Conservation (phyloP, 192 early-diverging fungal species). For the Dispira simplex region DNA sequence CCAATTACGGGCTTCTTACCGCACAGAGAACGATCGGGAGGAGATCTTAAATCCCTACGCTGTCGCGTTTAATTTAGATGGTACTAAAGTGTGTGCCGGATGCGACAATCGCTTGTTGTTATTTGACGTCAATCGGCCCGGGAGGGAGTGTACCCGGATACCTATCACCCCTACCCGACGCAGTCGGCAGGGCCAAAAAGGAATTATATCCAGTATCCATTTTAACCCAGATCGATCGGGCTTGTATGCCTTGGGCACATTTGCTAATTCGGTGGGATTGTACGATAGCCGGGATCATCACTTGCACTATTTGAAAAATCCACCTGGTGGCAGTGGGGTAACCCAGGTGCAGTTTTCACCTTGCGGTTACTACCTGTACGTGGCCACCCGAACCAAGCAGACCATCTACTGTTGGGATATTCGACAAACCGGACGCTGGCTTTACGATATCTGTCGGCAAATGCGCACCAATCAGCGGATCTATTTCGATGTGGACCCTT, state of each 20-base stretch:
- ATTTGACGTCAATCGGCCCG: slow-evolving; percentile 53
- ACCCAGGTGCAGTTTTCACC: slow-evolving; percentile 50
- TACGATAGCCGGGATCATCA: slow-evolving; percentile 39
- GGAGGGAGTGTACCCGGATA: slow-evolving; percentile 26
- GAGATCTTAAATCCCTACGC: slow-evolving; percentile 46
- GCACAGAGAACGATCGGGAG: slow-evolving; percentile 45
- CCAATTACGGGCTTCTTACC: slow-evolving; percentile 47
- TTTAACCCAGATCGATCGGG: slow-evolving; percentile 48
- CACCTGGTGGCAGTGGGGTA: slow-evolving; percentile 27
- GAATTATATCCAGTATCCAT: slow-evolving; percentile 53
- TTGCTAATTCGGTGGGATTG: slow-evolving; percentile 46
- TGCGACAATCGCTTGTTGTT: slow-evolving; percentile 46
- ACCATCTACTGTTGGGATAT: slow-evolving; percentile 65
- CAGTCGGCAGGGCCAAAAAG: slow-evolving; percentile 59
- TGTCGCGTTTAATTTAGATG: slow-evolving; percentile 49
- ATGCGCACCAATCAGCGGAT: slow-evolving; percentile 58
- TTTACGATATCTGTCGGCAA: slow-evolving; percentile 28
- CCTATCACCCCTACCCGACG: slow-evolving; percentile 34
- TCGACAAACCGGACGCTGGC: slow-evolving; percentile 47
- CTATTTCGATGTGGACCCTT: slow-evolving; percentile 45
- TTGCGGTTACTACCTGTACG: slow-evolving; percentile 45
- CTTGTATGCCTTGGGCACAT: slow-evolving; percentile 60
- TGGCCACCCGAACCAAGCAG: slow-evolving; percentile 41
- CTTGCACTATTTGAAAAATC: slow-evolving; percentile 29
- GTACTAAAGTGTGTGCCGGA: slow-evolving; percentile 47